Evolutionary conservation across 805 yeast genomes (phyloP).

Genomic region (Hanseniaspora lachancei): DNA sequence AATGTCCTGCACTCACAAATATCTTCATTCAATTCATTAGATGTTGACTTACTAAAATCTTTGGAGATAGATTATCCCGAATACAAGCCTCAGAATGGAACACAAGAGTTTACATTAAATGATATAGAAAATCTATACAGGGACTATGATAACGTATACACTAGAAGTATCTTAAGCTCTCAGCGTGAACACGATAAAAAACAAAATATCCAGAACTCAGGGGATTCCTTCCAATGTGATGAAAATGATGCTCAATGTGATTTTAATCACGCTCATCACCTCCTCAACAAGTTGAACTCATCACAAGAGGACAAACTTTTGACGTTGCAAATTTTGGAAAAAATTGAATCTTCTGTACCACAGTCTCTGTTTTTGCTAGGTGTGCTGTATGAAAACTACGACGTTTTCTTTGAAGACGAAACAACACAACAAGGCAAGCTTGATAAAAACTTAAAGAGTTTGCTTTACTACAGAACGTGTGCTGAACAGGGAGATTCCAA

Average conservation of each 20-base stretch:
- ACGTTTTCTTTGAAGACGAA: background rate
- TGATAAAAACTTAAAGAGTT: slow-evolving; percentile 1
- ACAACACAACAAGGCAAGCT: background rate
- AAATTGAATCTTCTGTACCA: background rate
- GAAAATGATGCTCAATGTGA: background rate
- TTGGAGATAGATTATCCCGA: background rate
- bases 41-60: background rate
- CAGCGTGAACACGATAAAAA: background rate
- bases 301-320: background rate
- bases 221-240: background rate
- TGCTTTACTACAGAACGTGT: background rate
- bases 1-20: background rate
- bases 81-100: background rate
- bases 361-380: slow-evolving; percentile 7
- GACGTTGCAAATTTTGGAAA: background rate
- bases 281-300: slow-evolving; percentile 4
- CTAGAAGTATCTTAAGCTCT: background rate
- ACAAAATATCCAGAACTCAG: background rate
- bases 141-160: background rate
- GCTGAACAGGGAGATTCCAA: background rate
- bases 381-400: slow-evolving; percentile 7
- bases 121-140: background rate
- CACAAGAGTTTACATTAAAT: background rate
- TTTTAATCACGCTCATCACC: background rate
- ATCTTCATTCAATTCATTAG: background rate